Conservation (phyloP, 768 basidiomycete genomes). For the Russula vinacea region DNA sequence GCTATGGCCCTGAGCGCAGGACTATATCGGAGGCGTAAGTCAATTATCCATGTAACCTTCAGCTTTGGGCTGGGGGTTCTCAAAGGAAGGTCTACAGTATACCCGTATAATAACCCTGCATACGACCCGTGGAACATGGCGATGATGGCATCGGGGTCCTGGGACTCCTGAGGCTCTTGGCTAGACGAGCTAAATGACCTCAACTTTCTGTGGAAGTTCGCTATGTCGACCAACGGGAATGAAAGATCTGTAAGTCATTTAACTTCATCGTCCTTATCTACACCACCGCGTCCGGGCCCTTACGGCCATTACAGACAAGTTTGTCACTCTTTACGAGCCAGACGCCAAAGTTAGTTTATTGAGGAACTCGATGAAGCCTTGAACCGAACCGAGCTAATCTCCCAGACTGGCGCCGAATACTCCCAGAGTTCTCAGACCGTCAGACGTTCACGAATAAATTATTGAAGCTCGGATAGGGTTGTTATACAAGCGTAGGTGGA, state of each 20-base stretch:
- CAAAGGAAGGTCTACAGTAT: constrained; percentile 74
- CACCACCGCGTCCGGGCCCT: constrained; percentile 51
- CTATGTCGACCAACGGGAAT: constrained; percentile 10
- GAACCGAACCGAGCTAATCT: constrained; percentile 37
- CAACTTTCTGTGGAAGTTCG: constrained; percentile 25
- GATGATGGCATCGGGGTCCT: background rate
- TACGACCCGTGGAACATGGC: constrained; percentile 74
- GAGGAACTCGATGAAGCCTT: constrained; percentile 31
- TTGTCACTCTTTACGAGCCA: constrained; percentile 54
- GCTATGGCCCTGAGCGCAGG: constrained; percentile 69
- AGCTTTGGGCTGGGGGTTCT: constrained; percentile 6
- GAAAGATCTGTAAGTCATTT: constrained; percentile 17
- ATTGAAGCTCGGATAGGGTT: too few relatives aligned
- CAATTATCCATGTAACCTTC: background rate
- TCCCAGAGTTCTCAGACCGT: constrained; percentile 49
- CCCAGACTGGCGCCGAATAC: constrained; percentile 54
- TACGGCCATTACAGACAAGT: constrained; percentile 47
- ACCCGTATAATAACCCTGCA: constrained; percentile 61
- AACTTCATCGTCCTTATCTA: background rate
- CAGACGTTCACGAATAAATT: constrained; percentile 57
- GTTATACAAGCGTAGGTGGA: too few relatives aligned
- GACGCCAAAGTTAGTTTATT: constrained; percentile 59
- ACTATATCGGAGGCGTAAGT: constrained; percentile 86
- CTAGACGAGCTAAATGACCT: constrained; percentile 11
- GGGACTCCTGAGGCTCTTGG: constrained; percentile 13